These are phyloP conservation scores for Ceriops zippeliana DNA, from an alignment of 345 rosid species.

Conservation along the genomic window DNA sequence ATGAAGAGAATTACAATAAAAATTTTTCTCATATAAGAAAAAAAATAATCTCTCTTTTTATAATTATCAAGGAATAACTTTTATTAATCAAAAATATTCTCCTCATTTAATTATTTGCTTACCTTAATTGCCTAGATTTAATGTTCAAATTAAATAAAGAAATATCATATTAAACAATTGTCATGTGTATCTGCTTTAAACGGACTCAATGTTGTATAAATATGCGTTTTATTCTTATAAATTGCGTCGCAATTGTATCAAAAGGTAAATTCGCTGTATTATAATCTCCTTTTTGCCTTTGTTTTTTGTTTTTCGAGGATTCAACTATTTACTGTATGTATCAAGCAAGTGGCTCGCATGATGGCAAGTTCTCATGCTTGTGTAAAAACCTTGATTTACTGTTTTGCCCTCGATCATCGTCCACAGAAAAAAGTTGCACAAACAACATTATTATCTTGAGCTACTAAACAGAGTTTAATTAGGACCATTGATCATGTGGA, in stretches of 20 bases:
- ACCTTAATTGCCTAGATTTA: too few relatives aligned
- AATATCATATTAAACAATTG: too few relatives aligned
- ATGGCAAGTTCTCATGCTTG: conserved; percentile 48
- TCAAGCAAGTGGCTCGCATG: conserved; percentile 41
- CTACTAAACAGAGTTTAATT: not conserved
- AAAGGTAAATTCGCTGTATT: not conserved
- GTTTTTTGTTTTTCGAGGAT: not conserved
- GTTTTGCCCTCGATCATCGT: conserved; percentile 25
- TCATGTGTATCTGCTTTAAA: not conserved
- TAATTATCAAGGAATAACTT: too few relatives aligned
- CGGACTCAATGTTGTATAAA: not conserved
- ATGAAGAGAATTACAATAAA: too few relatives aligned
- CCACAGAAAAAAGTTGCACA: conserved; percentile 25
- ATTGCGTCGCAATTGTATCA: too few relatives aligned
- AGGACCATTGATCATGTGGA: conserved; percentile 37
- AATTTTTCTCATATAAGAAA: too few relatives aligned
- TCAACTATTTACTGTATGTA: conserved; percentile 23
- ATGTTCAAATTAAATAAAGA: too few relatives aligned
- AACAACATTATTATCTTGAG: conserved; percentile 30
- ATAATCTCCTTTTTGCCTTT: not conserved
- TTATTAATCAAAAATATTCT: too few relatives aligned
- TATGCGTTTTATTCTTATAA: not conserved
- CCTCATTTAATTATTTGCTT: too few relatives aligned
- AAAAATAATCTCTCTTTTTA: too few relatives aligned
- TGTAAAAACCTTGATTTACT: conserved; percentile 2